These are phyloP conservation scores for Seiridium cupressi DNA, from an alignment of 2,329 filamentous ascomycete genomes.

Conservation along the genomic window DNA sequence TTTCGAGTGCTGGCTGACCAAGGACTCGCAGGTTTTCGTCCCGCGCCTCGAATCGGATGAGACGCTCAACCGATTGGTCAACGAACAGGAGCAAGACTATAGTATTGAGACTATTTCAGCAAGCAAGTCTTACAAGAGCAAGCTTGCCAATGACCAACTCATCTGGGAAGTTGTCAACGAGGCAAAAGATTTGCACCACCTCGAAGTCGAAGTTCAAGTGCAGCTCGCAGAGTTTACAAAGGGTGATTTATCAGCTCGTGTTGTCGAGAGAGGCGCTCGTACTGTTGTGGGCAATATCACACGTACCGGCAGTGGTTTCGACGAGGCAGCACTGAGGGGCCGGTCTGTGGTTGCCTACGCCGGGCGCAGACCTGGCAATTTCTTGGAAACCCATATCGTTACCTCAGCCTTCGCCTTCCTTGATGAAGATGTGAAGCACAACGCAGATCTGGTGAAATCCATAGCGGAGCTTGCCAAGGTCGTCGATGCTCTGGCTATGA, in stretches of 20 bases:
- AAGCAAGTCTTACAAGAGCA: background rate
- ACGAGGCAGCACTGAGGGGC: background rate
- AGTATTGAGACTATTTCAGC: background rate
- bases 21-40: constrained; percentile 2
- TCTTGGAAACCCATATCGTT: constrained; percentile 2
- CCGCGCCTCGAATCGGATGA: constrained; percentile 7
- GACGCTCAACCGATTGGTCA: background rate
- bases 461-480: too few relatives aligned
- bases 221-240: background rate
- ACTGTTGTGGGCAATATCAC: constrained; percentile 3
- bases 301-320: constrained; percentile 2
- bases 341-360: background rate
- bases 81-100: background rate
- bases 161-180: constrained; percentile 1
- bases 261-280: background rate
- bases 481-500: too few relatives aligned
- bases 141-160: background rate
- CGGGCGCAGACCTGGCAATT: background rate
- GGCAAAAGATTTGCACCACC: background rate
- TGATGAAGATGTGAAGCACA: background rate
- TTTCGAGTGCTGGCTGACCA: constrained; percentile 7
- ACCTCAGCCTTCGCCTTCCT: background rate
- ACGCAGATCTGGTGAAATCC: too few relatives aligned
- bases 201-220: constrained; percentile 5
- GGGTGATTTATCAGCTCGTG: background rate